Evolutionary conservation across 140 eudicot genomes (phyloP), one percentile per base, ranked within the genome.

Genomic region (Oenanthe javanica): DNA sequence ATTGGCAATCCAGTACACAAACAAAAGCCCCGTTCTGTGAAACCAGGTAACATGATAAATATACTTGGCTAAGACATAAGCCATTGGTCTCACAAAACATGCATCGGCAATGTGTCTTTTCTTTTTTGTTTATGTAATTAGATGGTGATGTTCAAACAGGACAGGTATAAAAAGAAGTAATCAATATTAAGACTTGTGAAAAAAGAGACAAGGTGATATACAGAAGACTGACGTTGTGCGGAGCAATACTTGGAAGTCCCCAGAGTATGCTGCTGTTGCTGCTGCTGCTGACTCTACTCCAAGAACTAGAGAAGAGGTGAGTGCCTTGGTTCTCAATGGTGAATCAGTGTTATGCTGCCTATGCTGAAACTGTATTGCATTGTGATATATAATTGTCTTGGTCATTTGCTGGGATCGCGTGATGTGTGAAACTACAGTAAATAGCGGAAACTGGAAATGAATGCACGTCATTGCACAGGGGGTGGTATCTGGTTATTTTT

Each of bases 1-100:
- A 86, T 91, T 91, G 80, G 92, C 88, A 48, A 91, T 74, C 91
- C 88, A 91, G 89, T 91, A 91, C 42, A 87, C 85, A 38, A 87
- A 78, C 54, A 89, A 54, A 82, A 90, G 82, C 7, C 61, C 89
- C 42, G 85, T 83, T 38, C 97, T 89, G 94, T 79, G 63, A 80
- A 76, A 51, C 47, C 31, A 42, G 23, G 51, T 47, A 19, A 77
- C 72, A 16, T 57, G 25, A 47, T 76, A 19, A 45, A 25, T 46
- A 71, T 80, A 5, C 57, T n/a, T 52, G 40, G 31, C 31, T 31
- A 31, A 45, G 7, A 59, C 55, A 47, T 14, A 10, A 74, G 14
- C 38, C 31, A 9, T 74, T 74, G 31, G 4, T 47, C 51, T 74
- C 23, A 8, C 78, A 43, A 18, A 27, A 59, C 31, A 14, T 1